Conservation (phyloP, 148 eudicot species). For the Pouteria glomerata region DNA sequence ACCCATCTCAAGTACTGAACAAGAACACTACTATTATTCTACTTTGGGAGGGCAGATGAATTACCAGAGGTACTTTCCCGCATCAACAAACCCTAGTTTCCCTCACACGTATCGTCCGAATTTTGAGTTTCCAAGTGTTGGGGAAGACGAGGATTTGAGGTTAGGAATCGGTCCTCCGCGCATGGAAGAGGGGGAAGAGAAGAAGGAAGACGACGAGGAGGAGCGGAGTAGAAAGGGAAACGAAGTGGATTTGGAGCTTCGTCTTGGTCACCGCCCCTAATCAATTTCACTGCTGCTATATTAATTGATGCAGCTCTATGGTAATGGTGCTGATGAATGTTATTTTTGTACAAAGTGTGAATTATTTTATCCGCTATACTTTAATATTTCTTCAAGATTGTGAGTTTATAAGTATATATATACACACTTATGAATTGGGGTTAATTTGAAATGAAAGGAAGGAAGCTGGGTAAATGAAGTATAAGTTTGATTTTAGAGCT, state of each 20-base stretch:
- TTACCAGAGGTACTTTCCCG: constrained; percentile 22
- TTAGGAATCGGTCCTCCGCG: constrained; percentile 21
- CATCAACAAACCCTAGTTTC: constrained; percentile 27
- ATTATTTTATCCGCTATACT: neutral
- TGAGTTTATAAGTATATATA: neutral
- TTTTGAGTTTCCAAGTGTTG: constrained; percentile 11
- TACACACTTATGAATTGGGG: neutral
- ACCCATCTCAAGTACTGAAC: neutral
- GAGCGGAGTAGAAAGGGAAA: constrained; percentile 9
- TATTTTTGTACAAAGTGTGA: neutral
- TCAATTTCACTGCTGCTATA: neutral
- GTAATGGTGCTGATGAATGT: no score
- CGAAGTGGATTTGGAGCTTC: constrained; percentile 55
- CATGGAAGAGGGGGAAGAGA: neutral
- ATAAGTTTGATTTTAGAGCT: no score
- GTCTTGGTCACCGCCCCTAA: constrained; percentile 40
- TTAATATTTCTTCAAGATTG: neutral
- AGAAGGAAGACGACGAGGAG: neutral
- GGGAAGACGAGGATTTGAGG: constrained; percentile 28
- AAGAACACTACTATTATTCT: constrained; percentile 9
- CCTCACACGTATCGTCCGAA: neutral
- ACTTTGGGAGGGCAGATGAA: constrained; percentile 19
- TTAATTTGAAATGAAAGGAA: neutral
- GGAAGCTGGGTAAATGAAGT: no score
- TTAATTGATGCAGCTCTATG: no score